Evolutionary conservation across 495 filamentous ascomycete species (phyloP).

Genomic region (Chaetomium cochliodes): DNA sequence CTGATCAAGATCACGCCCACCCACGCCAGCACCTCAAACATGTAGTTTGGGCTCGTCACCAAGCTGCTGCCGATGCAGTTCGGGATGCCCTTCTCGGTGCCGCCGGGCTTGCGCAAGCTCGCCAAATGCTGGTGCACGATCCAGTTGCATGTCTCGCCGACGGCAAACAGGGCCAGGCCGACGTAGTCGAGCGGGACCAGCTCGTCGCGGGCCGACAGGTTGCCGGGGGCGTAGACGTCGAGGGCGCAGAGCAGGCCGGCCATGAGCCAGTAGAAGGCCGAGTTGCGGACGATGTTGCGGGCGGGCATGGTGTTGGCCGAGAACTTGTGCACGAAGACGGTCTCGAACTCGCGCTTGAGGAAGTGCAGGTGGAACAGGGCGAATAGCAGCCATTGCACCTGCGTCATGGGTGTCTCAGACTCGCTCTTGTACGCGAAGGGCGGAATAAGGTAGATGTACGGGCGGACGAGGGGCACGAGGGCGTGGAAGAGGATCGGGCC

Average conservation of each 20-base stretch:
- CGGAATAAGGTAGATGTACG: constrained; percentile 66
- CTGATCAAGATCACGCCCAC: constrained; percentile 71
- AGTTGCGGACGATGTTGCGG: constrained; percentile 86
- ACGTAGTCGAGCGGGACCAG: constrained; percentile 53
- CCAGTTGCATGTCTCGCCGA: constrained; percentile 78
- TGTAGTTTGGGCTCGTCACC: constrained; percentile 96
- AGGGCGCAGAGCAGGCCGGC: constrained; percentile 79
- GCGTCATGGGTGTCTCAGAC: constrained; percentile 50
- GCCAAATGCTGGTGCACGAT: constrained; percentile 74
- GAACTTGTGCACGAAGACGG: constrained; percentile 92
- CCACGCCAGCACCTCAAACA: constrained; percentile 90
- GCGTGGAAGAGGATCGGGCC: constrained; percentile 88
- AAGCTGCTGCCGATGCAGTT: constrained; percentile 76
- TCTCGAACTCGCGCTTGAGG: constrained; percentile 92
- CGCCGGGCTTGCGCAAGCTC: constrained; percentile 71
- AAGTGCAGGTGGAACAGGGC: constrained; percentile 77
- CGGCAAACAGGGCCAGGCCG: constrained; percentile 66
- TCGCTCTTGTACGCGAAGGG: constrained; percentile 47
- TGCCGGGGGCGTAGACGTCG: constrained; percentile 76
- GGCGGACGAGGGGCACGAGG: constrained; percentile 65
- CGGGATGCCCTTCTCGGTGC: constrained; percentile 84
- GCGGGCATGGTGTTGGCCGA: constrained; percentile 89
- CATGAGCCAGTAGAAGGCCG: constrained; percentile 83
- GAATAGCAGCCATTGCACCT: constrained; percentile 68
- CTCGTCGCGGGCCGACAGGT: constrained; percentile 51